Evolutionary conservation across 2,329 filamentous ascomycete species (phyloP).

Genomic region (Sporothrix luriei): DNA sequence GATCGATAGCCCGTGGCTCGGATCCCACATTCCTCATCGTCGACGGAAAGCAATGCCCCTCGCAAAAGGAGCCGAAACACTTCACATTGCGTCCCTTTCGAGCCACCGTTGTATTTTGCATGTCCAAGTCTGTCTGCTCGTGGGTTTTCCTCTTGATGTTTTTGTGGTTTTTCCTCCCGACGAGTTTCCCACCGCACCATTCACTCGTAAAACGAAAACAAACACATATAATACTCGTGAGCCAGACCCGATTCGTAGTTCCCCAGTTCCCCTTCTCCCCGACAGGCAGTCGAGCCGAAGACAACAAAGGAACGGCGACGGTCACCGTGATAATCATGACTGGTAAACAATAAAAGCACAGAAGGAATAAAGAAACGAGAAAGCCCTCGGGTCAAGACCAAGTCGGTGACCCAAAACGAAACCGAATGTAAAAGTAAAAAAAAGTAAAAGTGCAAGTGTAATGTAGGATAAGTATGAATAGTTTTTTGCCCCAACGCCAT

Average conservation of each 20-base stretch:
- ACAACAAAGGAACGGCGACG: not conserved
- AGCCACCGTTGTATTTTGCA: not conserved
- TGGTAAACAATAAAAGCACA: not conserved
- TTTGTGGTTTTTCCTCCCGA: not conserved
- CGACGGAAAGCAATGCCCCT: no score
- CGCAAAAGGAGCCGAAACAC: not conserved
- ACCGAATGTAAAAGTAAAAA: not conserved
- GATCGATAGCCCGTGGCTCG: no score
- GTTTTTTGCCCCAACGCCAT: slow-evolving; percentile 45
- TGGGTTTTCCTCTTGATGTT: not conserved
- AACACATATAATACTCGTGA: slow-evolving; percentile 17
- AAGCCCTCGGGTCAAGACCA: slow-evolving; percentile 5
- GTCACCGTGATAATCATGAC: not conserved
- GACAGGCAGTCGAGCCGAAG: not conserved
- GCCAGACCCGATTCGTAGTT: not conserved
- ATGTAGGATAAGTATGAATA: slow-evolving; percentile 10
- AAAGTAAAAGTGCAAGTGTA: slow-evolving; percentile 19
- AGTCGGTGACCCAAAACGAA: not conserved
- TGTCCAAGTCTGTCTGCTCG: not conserved
- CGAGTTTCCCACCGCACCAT: not conserved
- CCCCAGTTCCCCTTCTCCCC: no score
- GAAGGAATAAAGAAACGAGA: not conserved
- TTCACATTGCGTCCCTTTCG: not conserved
- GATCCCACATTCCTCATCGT: no score
- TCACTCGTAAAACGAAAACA: not conserved